A percentile compares a stretch with the other conserved stretches of the same genome.
Evolutionary conservation across 2,329 filamentous ascomycete species (phyloP).

Genomic region (Microcyclospora tardicrescens): DNA sequence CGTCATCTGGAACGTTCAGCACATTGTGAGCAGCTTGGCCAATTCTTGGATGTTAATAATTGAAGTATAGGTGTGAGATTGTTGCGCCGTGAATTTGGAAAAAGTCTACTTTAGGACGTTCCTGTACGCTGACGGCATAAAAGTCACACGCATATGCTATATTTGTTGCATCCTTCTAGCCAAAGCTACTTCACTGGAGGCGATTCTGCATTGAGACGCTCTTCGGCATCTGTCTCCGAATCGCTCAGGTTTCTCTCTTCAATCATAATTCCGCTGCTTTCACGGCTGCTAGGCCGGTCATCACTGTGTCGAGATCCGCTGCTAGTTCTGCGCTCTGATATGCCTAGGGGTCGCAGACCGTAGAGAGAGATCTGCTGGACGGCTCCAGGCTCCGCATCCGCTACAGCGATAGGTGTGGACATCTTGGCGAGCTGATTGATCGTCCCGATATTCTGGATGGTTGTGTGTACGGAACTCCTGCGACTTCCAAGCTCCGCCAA

Average conservation of each 20-base stretch:
- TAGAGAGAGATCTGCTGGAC: slow-evolving; percentile 4
- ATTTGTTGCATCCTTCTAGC: no score
- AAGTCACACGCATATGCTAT: no score
- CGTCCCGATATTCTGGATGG: slow-evolving; percentile 9
- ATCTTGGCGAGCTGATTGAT: slow-evolving; percentile 23
- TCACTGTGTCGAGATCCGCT: slow-evolving; percentile 11
- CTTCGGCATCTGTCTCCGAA: slow-evolving; percentile 23
- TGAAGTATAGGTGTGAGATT: no score
- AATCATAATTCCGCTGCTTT: slow-evolving; percentile 26
- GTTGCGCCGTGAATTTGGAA: no score
- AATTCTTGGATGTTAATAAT: no score
- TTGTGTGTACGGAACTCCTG: slow-evolving; percentile 7
- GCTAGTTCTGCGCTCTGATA: slow-evolving; percentile 1
- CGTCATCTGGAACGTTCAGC: no score
- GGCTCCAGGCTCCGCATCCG: slow-evolving; percentile 22
- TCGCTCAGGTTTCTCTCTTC: slow-evolving; percentile 27
- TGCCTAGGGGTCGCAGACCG: slow-evolving; percentile 7
- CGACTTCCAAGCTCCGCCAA: slow-evolving; percentile 5
- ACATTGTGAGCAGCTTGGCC: no score
- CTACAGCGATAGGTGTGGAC: slow-evolving; percentile 25
- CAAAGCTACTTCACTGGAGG: no score
- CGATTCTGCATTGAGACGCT: neutral
- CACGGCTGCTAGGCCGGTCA: slow-evolving; percentile 22
- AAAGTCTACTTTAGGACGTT: no score
- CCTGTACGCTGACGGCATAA: no score